A percentile compares a stretch with the other conserved stretches of the same genome.
These are phyloP conservation scores for Candida yuanshanica DNA, from an alignment of 805 yeast species.

Conservation along the genomic window DNA sequence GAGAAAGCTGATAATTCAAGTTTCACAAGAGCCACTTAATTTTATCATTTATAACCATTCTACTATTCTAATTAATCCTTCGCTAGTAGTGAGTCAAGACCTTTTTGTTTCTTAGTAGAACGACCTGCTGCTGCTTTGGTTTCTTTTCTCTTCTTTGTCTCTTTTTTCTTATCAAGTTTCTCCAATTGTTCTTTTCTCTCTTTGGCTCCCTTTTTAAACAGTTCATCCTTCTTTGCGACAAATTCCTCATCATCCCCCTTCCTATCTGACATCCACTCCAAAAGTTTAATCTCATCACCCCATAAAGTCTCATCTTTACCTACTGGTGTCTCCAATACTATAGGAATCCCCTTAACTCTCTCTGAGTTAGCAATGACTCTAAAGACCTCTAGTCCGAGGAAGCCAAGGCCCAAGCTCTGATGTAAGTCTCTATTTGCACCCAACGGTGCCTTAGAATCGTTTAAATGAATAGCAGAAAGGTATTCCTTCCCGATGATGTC, in stretches of 20 bases:
- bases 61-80: too few species aligned
- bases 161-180: slow-evolving; percentile 55
- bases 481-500: slow-evolving; percentile 66
- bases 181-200: slow-evolving; percentile 66
- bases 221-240: slow-evolving; percentile 37
- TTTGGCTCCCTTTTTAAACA: slow-evolving; percentile 55
- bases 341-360: slow-evolving; percentile 61
- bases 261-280: slow-evolving; percentile 75
- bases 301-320: slow-evolving; percentile 57
- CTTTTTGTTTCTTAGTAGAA: not conserved
- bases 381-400: slow-evolving; percentile 81
- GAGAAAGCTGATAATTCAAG: not conserved
- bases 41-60: too few species aligned
- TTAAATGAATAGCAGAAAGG: slow-evolving; percentile 76
- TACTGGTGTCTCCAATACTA: slow-evolving; percentile 84
- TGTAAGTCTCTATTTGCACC: slow-evolving; percentile 90
- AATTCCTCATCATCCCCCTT: slow-evolving; percentile 49
- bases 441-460: slow-evolving; percentile 92
- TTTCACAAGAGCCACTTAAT: not conserved
- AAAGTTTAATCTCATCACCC: slow-evolving; percentile 75
- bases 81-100: not conserved
- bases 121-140: slow-evolving; percentile 4
- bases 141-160: slow-evolving; percentile 22
- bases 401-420: slow-evolving; percentile 85
- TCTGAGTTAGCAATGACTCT: slow-evolving; percentile 66